Base-by-base conservation (phyloP, 208 protist species). In the Leishmania braziliensis region DNA sequence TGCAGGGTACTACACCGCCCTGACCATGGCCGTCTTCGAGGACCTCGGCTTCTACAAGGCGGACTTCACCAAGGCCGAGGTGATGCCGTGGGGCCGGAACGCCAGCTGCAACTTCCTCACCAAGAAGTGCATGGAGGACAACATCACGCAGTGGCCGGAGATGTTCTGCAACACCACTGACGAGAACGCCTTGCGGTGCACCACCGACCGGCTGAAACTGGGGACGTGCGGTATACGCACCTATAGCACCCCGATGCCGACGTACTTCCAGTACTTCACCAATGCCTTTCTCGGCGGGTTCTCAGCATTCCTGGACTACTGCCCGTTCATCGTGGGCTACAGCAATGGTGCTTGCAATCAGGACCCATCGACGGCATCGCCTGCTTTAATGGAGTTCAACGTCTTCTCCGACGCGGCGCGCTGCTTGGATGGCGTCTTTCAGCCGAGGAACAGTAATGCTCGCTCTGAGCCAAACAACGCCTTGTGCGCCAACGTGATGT, bases 21-120 rank as follows among this genome's bases (percentile, higher is more conserved):
- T 98, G 5, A 98, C 97, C n/a, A 79, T 98, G 68, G 87, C 94
- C 0, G 65, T 85, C 0, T 93, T 98, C 65, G 80, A 95, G 46
- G 94, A 98, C 81, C 78, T 93, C 5, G 91, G 91, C 50, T 96
- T 86, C 79, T 98, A 98, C 88, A 60, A 75, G 26, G 92, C 82
- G 26, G 82, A 91, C 82, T 96, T 89, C 83, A 73, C 5, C 68
- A 88, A 87, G 51, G 91, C 87, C 3, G 90, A 97, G 66, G 74
- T 50, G 33, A 93, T 98, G 87, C 26, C 58, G 50, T 98, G 92
- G 92, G 95, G 94, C 53, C 65, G 81, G 29, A 84, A 91, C 33
- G 43, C 74, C 0, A 93, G 96, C 36, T 97, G 94, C 79, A 51
- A 16, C 36, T 88, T 97, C 18, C 50, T 92, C 26, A 78, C 63